Percentiles rank a stretch among this genome's conserved stretches.
These are phyloP conservation scores for Coemansia furcata DNA, from an alignment of 192 early-diverging fungal genomes.

Conservation along the genomic window DNA sequence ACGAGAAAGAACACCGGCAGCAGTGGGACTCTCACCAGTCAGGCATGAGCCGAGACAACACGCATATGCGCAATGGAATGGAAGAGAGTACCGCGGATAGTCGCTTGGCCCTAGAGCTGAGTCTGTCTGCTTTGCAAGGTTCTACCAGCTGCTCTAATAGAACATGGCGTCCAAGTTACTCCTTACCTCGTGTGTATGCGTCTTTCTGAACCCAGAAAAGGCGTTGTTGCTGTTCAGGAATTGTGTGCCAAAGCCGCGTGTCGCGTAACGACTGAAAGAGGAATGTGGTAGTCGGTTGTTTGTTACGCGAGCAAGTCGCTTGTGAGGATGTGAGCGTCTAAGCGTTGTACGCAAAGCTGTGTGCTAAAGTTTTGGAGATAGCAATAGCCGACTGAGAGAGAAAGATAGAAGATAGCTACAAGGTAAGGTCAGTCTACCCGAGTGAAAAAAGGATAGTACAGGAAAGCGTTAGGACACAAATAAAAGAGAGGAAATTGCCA, in stretches of 20 bases:
- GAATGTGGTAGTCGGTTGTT: not conserved
- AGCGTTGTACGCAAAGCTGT: not conserved
- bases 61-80: not conserved
- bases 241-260: not conserved
- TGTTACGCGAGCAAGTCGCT: not conserved
- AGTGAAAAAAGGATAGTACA: not conserved
- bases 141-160: not conserved
- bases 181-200: conserved; percentile 7
- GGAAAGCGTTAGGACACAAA: not conserved
- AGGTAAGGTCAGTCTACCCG: not conserved
- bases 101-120: not conserved
- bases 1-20: not conserved
- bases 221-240: not conserved
- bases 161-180: not conserved
- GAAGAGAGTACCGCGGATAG: not conserved
- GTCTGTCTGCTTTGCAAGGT: not conserved
- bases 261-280: not conserved
- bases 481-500: not conserved
- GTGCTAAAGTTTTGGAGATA: not conserved
- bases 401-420: not conserved
- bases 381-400: not conserved
- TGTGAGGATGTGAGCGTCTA: not conserved
- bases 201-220: not conserved
- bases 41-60: not conserved
- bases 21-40: not conserved